These are phyloP conservation scores for Schizothecium vesticola DNA, from an alignment of 495 filamentous ascomycete species.

Conservation along the genomic window DNA sequence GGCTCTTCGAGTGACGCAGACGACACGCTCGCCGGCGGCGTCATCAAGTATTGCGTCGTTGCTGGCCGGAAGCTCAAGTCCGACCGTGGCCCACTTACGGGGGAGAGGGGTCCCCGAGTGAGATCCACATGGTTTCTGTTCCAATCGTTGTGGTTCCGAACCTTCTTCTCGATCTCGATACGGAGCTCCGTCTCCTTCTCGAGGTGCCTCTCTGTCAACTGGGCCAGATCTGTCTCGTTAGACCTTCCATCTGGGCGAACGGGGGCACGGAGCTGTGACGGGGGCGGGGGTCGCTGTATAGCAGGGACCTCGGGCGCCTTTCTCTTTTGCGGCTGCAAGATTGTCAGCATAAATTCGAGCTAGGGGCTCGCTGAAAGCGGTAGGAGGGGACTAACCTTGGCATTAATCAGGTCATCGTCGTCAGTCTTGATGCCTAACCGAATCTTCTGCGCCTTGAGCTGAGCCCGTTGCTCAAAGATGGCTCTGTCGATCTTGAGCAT, in stretches of 20 bases:
- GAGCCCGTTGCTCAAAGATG: constrained; percentile 74
- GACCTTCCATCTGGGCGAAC: constrained; percentile 64
- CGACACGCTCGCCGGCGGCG: constrained; percentile 75
- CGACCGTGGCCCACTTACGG: constrained; percentile 61
- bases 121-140: constrained; percentile 79
- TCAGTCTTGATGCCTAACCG: constrained; percentile 84
- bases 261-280: constrained; percentile 56
- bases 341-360: constrained; percentile 35
- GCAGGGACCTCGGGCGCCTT: constrained; percentile 54
- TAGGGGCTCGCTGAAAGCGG: constrained; percentile 1
- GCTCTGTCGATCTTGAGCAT: constrained; percentile 64
- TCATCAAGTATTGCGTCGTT: constrained; percentile 76
- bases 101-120: constrained; percentile 75
- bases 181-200: constrained; percentile 79
- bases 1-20: constrained; percentile 53
- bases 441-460: constrained; percentile 80
- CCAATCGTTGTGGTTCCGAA: constrained; percentile 78
- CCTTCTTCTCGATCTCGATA: constrained; percentile 71
- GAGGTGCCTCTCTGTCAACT: constrained; percentile 66
- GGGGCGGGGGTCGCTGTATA: constrained; percentile 50
- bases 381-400: constrained; percentile 60
- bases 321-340: constrained; percentile 58
- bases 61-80: constrained; percentile 58
- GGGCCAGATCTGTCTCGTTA: constrained; percentile 68
- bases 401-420: constrained; percentile 92